Percentiles rank a stretch among this genome's conserved stretches.
Evolutionary conservation across 768 basidiomycete species (phyloP).

Genomic region (Mycena indigotica): DNA sequence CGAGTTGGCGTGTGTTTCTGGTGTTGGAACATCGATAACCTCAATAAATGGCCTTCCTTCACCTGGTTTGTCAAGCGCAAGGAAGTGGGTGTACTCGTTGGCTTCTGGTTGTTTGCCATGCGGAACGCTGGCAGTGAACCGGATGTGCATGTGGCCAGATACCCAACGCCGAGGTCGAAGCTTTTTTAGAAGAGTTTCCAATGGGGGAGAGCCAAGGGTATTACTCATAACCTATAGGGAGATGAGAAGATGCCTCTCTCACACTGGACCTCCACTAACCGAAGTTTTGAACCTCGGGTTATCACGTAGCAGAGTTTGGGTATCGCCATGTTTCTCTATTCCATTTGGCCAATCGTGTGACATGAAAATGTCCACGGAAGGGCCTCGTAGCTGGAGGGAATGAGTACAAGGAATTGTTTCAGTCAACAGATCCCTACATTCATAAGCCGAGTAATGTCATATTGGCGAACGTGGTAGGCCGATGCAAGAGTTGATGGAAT

Average conservation of each 20-base stretch:
- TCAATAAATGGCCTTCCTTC: conserved; percentile 78
- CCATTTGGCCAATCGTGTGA: conserved; percentile 96
- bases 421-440: conserved; percentile 46
- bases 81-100: conserved; percentile 55
- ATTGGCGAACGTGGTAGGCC: conserved; percentile 90
- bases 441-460: conserved; percentile 76
- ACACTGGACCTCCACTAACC: conserved; percentile 25
- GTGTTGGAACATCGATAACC: conserved; percentile 66
- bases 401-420: not conserved
- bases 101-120: conserved; percentile 28
- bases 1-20: conserved; percentile 16
- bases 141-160: conserved; percentile 51
- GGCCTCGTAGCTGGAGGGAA: conserved; percentile 40
- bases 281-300: conserved; percentile 85
- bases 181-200: conserved; percentile 56
- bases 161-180: conserved; percentile 49
- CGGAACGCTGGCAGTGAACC: conserved; percentile 74
- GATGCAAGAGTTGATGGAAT: conserved; percentile 70
- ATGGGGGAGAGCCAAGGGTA: conserved; percentile 66
- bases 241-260: not conserved
- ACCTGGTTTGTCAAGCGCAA: conserved; percentile 91
- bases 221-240: conserved; percentile 31
- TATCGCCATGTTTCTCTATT: conserved; percentile 82
- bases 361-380: conserved; percentile 73
- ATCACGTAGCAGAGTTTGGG: conserved; percentile 60